Base-by-base conservation (phyloP, 768 basidiomycete genomes). In the Candolleomyces aberdarensis region DNA sequence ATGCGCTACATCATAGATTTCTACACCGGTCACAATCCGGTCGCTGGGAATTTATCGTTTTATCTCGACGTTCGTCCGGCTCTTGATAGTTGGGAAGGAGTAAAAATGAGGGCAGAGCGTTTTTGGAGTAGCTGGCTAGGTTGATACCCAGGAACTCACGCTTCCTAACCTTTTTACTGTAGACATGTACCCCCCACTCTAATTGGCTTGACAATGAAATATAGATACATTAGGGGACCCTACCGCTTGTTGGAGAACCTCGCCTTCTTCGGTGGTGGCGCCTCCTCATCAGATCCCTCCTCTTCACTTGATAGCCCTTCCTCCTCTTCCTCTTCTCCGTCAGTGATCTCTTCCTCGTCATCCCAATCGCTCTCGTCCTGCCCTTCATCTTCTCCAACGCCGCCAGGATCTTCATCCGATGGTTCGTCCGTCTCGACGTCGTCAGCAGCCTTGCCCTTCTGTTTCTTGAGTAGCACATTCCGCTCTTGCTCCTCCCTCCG, bases 1-100 rank as follows among this genome's bases (percentile, higher is more conserved):
- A 80, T 94, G 70, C 88, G 96, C 55, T 99, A 99, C 76, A 86
- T 99, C 61, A 97, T 99, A 68, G 97, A 99, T 75, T 99, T 98
- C 75, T 99, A 99, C 77, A 91, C 92, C 3, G 96, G 96, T 17
- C 85, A 85, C 39, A 77, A 72, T 49, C 68, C 76, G 26, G 76
- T 78, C 1, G 72, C 78, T 22, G 80, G 77, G 60, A 82, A 84
- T 59, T 74, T 92, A 14, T 92, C 94, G 0, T 98, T 99, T 75
- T 96, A 88, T 74, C 83, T 99, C 26, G 97, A 99, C 66, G 94
- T 91, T 17, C 83, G 97, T 47, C 97, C 97, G 1, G 96, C 97
- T 8, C 71, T 98, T 52, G 96, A 98, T 70, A 92, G 80, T 65
- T 96, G 91, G 93, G 96, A 96, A 69, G 92, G 91, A n/a, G 80